Evolutionary conservation across 306 rosid species (phyloP).

Genomic region (Gleditsia sinensis): DNA sequence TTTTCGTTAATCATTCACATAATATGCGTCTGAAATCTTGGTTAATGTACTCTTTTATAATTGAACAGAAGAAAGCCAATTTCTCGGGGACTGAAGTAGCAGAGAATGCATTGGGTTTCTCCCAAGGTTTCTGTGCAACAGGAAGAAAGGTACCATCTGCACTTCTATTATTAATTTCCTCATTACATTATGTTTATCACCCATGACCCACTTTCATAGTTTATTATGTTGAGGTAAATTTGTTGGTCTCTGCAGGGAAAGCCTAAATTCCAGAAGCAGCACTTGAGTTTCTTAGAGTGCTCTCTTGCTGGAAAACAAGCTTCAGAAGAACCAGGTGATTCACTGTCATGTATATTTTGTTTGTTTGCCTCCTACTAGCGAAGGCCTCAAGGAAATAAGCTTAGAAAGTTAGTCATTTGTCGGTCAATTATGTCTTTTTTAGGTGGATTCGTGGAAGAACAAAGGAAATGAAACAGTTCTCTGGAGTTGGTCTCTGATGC

Average conservation of each 20-base stretch:
- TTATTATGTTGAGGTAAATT: neutral
- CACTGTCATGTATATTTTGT: conserved; percentile 1
- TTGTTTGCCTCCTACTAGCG: neutral
- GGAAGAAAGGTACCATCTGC: conserved; percentile 41
- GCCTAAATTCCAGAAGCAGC: conserved; percentile 47
- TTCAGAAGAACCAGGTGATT: conserved; percentile 63
- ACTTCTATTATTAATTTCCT: neutral
- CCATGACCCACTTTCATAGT: neutral
- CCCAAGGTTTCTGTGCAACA: conserved; percentile 60
- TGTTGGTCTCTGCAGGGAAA: conserved; percentile 41
- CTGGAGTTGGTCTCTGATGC: conserved; percentile 32
- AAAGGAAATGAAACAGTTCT: conserved; percentile 45
- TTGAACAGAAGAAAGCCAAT: conserved; percentile 41
- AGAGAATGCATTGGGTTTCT: conserved; percentile 44
- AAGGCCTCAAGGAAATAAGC: conserved; percentile 22
- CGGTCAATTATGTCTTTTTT: conserved; percentile 24
- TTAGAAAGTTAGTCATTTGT: conserved; percentile 19
- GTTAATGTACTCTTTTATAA: neutral
- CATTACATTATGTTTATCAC: conserved; percentile 6
- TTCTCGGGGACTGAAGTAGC: conserved; percentile 30
- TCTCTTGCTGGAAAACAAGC: conserved; percentile 52
- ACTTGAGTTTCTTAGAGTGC: conserved; percentile 46
- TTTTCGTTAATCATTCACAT: neutral
- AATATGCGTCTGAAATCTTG: neutral
- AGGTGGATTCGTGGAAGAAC: conserved; percentile 52